These are phyloP conservation scores for Nicotiana sylvestris DNA, from an alignment of 257 asterid species.

Conservation along the genomic window DNA sequence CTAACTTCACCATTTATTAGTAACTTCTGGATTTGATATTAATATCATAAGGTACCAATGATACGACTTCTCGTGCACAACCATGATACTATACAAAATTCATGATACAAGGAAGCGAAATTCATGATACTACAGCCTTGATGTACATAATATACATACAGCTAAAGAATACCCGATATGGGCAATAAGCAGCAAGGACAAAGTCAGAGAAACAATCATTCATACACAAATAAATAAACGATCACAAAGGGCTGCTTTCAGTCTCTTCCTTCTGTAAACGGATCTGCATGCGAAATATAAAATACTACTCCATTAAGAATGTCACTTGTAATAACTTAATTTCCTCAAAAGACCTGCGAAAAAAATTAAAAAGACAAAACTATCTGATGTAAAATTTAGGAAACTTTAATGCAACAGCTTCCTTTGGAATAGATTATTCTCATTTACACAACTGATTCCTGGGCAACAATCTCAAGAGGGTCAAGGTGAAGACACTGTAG, in stretches of 20 bases:
- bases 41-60: neutral
- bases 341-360: neutral
- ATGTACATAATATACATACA: constrained; percentile 17
- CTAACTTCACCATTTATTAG: neutral
- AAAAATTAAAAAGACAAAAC: neutral
- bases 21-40: neutral
- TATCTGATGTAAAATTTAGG: neutral
- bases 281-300: constrained; percentile 33
- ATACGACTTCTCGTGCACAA: neutral
- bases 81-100: neutral
- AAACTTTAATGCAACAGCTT: neutral
- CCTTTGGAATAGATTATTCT: neutral
- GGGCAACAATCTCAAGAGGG: neutral
- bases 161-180: neutral
- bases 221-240: neutral
- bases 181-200: neutral
- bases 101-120: neutral
- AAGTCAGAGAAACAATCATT: neutral
- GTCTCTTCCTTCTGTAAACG: constrained; percentile 37
- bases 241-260: constrained; percentile 11
- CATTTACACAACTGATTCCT: neutral
- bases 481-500: neutral
- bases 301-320: neutral
- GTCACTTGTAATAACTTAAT: neutral
- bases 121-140: neutral